phyloP scores from a whole-genome alignment of 148 eudicot species.

The Polygonum maritimum region DNA sequence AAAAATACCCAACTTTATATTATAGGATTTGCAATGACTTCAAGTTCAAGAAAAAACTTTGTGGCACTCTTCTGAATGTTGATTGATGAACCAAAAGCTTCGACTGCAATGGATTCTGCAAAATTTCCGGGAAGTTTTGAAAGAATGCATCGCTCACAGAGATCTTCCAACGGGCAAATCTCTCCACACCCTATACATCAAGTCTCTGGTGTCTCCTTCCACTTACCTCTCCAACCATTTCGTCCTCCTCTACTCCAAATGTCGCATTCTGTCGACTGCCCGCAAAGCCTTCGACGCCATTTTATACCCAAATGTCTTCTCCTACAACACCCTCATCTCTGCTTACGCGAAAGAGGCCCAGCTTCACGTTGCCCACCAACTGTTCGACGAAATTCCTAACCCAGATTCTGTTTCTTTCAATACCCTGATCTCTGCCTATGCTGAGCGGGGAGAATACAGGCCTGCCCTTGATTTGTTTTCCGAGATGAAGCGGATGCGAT shows the following conservation, averaged over 20 bases:
- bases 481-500: constrained; percentile 33
- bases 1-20: too few relatives aligned
- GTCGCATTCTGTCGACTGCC: constrained; percentile 45
- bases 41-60: not conserved
- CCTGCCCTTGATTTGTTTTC: constrained; percentile 37
- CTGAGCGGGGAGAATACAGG: constrained; percentile 35
- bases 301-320: constrained; percentile 57
- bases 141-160: constrained; percentile 41
- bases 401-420: constrained; percentile 67
- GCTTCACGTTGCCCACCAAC: constrained; percentile 39
- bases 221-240: constrained; percentile 73
- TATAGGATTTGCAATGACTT: not conserved
- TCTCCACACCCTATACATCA: constrained; percentile 52
- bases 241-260: constrained; percentile 75
- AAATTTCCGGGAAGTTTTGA: constrained; percentile 32
- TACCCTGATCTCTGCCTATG: constrained; percentile 66
- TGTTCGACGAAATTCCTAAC: constrained; percentile 72
- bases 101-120: constrained; percentile 21
- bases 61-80: too few relatives aligned
- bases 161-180: constrained; percentile 49
- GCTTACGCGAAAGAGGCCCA: constrained; percentile 48
- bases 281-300: constrained; percentile 34
- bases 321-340: constrained; percentile 56
- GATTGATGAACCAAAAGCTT: constrained; percentile 38
- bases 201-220: constrained; percentile 40